phyloP scores from a whole-genome alignment of 352 stramenopile species.

The Phytophthora pistaciae region DNA sequence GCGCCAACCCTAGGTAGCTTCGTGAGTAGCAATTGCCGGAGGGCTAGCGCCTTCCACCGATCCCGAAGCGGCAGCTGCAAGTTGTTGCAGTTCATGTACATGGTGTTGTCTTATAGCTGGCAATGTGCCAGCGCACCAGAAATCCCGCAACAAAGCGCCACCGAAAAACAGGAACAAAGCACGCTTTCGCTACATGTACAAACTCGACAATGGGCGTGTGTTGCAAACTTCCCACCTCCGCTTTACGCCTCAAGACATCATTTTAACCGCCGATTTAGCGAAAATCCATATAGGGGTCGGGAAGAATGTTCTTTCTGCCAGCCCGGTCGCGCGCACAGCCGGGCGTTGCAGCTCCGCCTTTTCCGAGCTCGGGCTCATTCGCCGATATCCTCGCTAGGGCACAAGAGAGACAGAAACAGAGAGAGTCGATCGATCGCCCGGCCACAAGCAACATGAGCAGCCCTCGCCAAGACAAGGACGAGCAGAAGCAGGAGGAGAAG shows the following conservation, averaged over 20 bases:
- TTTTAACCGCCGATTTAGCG: constrained; percentile 24
- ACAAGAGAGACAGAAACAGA: constrained; percentile 16
- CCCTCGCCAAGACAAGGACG: constrained; percentile 43
- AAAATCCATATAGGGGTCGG: constrained; percentile 8
- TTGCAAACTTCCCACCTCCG: neutral
- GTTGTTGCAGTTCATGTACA: neutral
- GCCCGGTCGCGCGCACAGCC: constrained; percentile 13
- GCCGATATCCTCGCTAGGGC: constrained; percentile 25
- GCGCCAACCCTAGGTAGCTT: constrained; percentile 4
- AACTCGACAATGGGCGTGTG: neutral
- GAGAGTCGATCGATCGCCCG: neutral
- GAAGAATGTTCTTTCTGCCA: constrained; percentile 27
- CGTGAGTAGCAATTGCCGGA: neutral
- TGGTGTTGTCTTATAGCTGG: too few species aligned
- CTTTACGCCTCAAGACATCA: neutral
- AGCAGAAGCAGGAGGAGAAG: constrained; percentile 74
- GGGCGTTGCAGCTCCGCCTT: constrained; percentile 11
- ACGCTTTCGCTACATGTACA: neutral
- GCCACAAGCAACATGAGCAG: constrained; percentile 29
- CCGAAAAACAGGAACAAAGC: neutral
- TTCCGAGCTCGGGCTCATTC: constrained; percentile 34
- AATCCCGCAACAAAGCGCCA: neutral
- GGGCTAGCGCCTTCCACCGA: neutral
- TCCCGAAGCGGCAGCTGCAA: neutral
- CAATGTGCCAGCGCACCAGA: too few species aligned